Percentiles rank a stretch among this genome's conserved stretches.
Evolutionary conservation across 2,329 filamentous ascomycete species (phyloP).

Genomic region (Verticillium albo-atrum): DNA sequence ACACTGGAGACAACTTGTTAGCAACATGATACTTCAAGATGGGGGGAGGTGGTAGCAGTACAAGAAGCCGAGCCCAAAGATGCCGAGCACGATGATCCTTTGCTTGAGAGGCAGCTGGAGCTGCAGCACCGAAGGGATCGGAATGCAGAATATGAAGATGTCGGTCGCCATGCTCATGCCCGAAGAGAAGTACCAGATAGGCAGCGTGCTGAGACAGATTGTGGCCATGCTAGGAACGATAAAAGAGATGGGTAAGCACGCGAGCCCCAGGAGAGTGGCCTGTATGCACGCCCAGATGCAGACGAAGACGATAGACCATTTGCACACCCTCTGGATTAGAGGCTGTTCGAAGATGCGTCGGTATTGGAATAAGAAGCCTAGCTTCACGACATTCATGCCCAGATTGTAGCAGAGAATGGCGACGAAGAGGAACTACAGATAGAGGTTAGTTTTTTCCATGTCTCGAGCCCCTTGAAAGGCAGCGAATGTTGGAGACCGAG

Average conservation of each 20-base stretch:
- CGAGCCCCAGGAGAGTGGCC: slow-evolving; percentile 17
- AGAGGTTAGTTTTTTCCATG: neutral
- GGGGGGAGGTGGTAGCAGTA: slow-evolving; percentile 10
- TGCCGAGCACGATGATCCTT: slow-evolving; percentile 19
- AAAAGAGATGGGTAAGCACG: slow-evolving; percentile 20
- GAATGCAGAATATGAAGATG: slow-evolving; percentile 21
- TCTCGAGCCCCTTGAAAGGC: too few relatives aligned
- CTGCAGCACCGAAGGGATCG: slow-evolving; percentile 18
- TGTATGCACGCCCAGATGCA: slow-evolving; percentile 20
- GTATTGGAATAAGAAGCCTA: slow-evolving; percentile 26
- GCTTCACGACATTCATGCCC: slow-evolving; percentile 24
- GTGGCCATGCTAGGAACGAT: slow-evolving; percentile 17
- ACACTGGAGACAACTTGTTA: slow-evolving; percentile 14
- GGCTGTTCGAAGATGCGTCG: slow-evolving; percentile 22
- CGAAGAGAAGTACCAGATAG: slow-evolving; percentile 25
- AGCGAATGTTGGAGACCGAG: neutral
- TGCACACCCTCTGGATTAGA: slow-evolving; percentile 17
- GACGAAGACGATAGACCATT: slow-evolving; percentile 19
- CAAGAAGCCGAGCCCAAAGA: slow-evolving; percentile 27
- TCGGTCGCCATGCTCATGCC: slow-evolving; percentile 21
- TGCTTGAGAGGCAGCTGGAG: slow-evolving; percentile 19
- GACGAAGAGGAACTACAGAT: slow-evolving; percentile 18
- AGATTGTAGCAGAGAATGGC: slow-evolving; percentile 23
- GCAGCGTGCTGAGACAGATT: slow-evolving; percentile 21
- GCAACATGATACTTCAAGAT: neutral